These are phyloP conservation scores for Athelia sp. DNA, from an alignment of 1,284 basidiomycete species.

Conservation along the genomic window DNA sequence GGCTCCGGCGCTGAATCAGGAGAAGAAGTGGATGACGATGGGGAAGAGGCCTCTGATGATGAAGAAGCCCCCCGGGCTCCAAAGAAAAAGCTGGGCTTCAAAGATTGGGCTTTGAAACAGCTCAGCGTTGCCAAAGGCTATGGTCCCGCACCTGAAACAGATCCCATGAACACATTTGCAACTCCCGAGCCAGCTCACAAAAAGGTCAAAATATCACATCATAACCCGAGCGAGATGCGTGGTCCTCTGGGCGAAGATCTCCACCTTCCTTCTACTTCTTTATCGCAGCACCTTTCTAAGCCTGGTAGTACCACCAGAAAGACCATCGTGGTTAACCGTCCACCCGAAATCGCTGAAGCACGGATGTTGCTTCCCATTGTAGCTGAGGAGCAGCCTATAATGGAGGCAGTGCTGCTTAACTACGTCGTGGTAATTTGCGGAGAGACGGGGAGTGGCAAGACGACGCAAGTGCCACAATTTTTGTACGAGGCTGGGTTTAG, in stretches of 20 bases:
- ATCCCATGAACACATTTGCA: constrained; percentile 13
- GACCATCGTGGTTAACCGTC: constrained; percentile 51
- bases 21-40: constrained; percentile 14
- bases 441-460: constrained; percentile 98
- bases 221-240: constrained; percentile 38
- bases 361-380: constrained; percentile 86
- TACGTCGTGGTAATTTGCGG: constrained; percentile 91
- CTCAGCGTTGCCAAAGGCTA: constrained; percentile 57
- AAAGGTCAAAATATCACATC: constrained; percentile 37
- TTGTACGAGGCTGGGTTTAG: constrained; percentile 97
- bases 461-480: constrained; percentile 97
- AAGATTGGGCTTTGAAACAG: constrained; percentile 81
- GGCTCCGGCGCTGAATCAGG: constrained; percentile 19
- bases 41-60: constrained; percentile 11
- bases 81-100: constrained; percentile 59
- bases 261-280: constrained; percentile 53
- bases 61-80: not conserved
- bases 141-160: constrained; percentile 22
- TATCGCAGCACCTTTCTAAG: constrained; percentile 51
- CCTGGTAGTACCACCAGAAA: constrained; percentile 15
- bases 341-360: constrained; percentile 71
- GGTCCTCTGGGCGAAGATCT: constrained; percentile 69
- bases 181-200: constrained; percentile 26
- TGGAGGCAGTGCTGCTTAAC: constrained; percentile 88
- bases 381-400: constrained; percentile 90